phyloP scores from a whole-genome alignment of 2,329 filamentous ascomycete genomes.

The Torrubiella hemipterigena region DNA sequence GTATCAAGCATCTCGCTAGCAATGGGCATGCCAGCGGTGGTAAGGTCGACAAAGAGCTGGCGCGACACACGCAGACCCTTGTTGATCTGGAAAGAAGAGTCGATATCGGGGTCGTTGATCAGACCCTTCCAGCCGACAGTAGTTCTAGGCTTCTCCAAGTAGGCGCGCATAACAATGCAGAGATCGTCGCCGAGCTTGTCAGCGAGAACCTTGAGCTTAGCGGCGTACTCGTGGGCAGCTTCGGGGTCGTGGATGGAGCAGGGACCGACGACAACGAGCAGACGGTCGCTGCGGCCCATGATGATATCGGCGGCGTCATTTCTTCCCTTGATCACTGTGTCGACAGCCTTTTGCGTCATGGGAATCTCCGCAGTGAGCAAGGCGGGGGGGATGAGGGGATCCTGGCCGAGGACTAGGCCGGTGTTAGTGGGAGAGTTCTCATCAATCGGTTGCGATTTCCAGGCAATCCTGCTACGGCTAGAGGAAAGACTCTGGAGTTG shows the following conservation, averaged over 20 bases:
- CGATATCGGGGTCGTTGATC: slow-evolving; percentile 98
- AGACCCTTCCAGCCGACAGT: slow-evolving; percentile 98
- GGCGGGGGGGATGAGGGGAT: slow-evolving; percentile 81
- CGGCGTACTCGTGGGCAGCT: slow-evolving; percentile 78
- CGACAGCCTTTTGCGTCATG: slow-evolving; percentile 46
- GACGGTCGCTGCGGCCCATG: slow-evolving; percentile 68
- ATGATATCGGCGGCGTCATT: slow-evolving; percentile 62
- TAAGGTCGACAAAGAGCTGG: slow-evolving; percentile 87
- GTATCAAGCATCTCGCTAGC: slow-evolving; percentile 98
- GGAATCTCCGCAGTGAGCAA: slow-evolving; percentile 81
- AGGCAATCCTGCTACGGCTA: too few relatives aligned
- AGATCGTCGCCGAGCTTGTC: slow-evolving; percentile 74
- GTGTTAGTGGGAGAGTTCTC: too few relatives aligned
- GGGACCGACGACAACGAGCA: slow-evolving; percentile 88
- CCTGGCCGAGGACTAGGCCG: slow-evolving; percentile 86
- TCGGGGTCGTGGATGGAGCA: slow-evolving; percentile 95
- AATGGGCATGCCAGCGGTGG: slow-evolving; percentile 78
- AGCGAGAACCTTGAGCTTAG: slow-evolving; percentile 62
- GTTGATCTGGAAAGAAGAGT: slow-evolving; percentile 97
- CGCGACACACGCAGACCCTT: slow-evolving; percentile 89
- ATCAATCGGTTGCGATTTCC: not conserved
- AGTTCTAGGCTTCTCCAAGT: slow-evolving; percentile 96
- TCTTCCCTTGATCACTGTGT: slow-evolving; percentile 61
- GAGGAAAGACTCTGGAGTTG: not conserved
- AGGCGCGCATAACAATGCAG: slow-evolving; percentile 92